Evolutionary conservation across 2,329 filamentous ascomycete genomes (phyloP).

Genomic region (Colletotrichum sp.): DNA sequence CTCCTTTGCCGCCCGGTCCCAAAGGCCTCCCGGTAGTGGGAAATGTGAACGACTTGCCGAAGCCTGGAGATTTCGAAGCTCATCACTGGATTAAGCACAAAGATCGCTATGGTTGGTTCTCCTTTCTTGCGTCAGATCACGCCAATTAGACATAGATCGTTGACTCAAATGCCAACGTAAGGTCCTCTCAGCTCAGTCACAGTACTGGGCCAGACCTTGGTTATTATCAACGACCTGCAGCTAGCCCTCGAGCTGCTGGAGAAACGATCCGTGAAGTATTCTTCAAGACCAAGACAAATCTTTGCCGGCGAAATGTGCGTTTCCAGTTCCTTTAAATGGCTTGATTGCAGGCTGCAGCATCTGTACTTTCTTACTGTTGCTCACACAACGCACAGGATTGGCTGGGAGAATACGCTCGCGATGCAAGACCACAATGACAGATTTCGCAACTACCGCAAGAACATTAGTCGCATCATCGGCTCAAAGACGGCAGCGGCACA

Average conservation of each 20-base stretch:
- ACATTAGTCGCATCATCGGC: slow-evolving; percentile 49
- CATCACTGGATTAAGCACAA: slow-evolving; percentile 41
- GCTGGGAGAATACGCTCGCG: slow-evolving; percentile 41
- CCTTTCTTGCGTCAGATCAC: neutral
- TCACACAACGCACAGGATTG: slow-evolving; percentile 23
- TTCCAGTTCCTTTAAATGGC: fast-evolving
- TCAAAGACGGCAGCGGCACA: slow-evolving; percentile 41
- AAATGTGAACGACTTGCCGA: slow-evolving; percentile 51
- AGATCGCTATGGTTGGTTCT: slow-evolving; percentile 30
- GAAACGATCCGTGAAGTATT: slow-evolving; percentile 33
- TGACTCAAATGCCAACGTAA: neutral
- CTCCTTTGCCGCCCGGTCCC: slow-evolving; percentile 29
- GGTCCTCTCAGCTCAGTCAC: slow-evolving; percentile 37
- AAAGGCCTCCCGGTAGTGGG: slow-evolving; percentile 46
- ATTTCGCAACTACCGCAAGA: slow-evolving; percentile 48
- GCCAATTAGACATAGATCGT: neutral
- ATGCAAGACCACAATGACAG: slow-evolving; percentile 39
- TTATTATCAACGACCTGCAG: slow-evolving; percentile 43
- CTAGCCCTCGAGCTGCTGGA: slow-evolving; percentile 43
- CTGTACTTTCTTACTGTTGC: neutral
- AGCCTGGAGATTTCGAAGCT: slow-evolving; percentile 31
- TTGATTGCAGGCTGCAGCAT: neutral
- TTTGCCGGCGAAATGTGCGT: slow-evolving; percentile 42
- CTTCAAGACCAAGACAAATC: slow-evolving; percentile 35
- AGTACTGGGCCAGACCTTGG: slow-evolving; percentile 42